Base-by-base conservation (phyloP, 495 filamentous ascomycete species). In the Talaromyces stipitatus region DNA sequence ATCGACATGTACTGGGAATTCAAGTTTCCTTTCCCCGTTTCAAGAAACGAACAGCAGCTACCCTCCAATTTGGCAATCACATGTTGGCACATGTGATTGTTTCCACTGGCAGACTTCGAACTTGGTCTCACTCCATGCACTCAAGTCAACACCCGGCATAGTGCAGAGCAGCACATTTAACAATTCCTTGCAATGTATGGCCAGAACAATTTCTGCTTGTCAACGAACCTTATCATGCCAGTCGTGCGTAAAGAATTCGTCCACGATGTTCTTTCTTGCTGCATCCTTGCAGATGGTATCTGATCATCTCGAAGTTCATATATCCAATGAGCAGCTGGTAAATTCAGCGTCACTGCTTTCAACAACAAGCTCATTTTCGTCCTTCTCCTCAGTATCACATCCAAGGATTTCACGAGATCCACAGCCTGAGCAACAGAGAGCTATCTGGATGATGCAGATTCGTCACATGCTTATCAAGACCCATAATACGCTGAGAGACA, bases 391-490 rank as follows among this genome's bases (percentile, higher is more conserved):
- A 8, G n/a, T 18, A 41, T 18, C 36, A 14, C 16, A 2, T 16
- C 11, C n/a, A 16, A 47, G 2, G 10, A n/a, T n/a, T 1, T 20
- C 18, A 47, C 43, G 24, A 26, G 20, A 47, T 7, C 43, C 43
- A 0, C 43, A 47, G 0, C 4, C 22, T 7, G 43, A 47, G 43
- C 43, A 47, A 26, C 18, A 32, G 51, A 24, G n/a, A 20, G 16
- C 8, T 2, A 38, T 38, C 11, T 30, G 30, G 2, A 22, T 41
- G 28, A 33, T 54, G 51, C 51, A 54, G 20, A 28, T 54, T 38
- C 51, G 51, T 38, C 51, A 54, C 30, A 54, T 54, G 51, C 51
- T 54, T 18, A 12, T 38, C 28, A 54, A 33, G 30, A 23, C 51
- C 5, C 16, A 54, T 4, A 54, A 36, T 14, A 26, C 51, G 7